Evolutionary conservation across 1,284 basidiomycete genomes (phyloP), one percentile per base, ranked within the genome.

Genomic region (Cerrena zonata): DNA sequence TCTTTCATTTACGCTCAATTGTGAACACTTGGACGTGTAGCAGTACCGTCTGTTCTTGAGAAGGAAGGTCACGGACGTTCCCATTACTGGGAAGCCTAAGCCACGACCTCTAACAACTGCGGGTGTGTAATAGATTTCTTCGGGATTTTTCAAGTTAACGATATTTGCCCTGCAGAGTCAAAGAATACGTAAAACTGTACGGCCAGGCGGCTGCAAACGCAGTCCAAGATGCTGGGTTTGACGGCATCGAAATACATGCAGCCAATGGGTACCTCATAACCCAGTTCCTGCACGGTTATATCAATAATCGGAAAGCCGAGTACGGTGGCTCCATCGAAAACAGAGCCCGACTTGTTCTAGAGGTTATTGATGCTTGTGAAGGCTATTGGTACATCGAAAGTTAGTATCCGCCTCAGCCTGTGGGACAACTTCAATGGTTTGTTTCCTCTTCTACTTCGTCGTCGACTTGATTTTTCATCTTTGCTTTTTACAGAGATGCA

Each of bases 281-380:
- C 54, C 71, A 75, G 56, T 74, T 73, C 59, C 47, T 72, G 19
- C 71, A 77, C 54, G 67, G 71, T 37, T 57, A 65, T 0, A 58
- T 69, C 43, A 84, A 84, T 68, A 68, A 73, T 26, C 75, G 81
- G 24, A 78, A 74, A 12, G 82, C 85, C 64, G 66, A 72, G 44
- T 86, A 81, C 59, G 82, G 82, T 4, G 82, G 80, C 2, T 70
- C 70, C 2, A 52, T 79, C 21, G 77, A 80, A 63, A 82, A 82
- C 59, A 69, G 82, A 15, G 58, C 67, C 2, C 65, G 76, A 11
- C 83, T 84, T 52, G 58, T 69, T 1, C 64, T 80, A 53, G 70
- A 72, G 57, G 68, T 81, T 13, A 64, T 80, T 2, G 71, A 77
- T 18, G 73, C 76, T 78, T 2, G 62, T 56, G 0, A 48, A 63